phyloP scores from a whole-genome alignment of 2,329 filamentous ascomycete genomes.

The Ophiostoma pallidulum region DNA sequence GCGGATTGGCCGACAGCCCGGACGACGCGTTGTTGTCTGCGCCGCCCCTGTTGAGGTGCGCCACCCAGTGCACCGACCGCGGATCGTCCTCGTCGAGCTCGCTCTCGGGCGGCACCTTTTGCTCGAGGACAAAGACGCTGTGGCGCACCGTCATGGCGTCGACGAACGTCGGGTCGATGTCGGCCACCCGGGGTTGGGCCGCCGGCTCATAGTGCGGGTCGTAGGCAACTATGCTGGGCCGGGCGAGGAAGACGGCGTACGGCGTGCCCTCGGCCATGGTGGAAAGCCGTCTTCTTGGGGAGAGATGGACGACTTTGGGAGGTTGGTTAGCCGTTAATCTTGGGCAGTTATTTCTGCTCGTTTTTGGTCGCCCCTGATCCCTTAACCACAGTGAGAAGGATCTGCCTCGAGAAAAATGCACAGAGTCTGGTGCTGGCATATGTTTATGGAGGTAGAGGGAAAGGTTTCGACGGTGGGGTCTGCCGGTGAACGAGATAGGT shows the following conservation, averaged over 20 bases:
- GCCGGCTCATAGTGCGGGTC: constrained; percentile 28
- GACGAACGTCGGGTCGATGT: constrained; percentile 46
- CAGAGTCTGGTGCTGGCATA: too few relatives aligned
- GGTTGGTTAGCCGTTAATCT: too few relatives aligned
- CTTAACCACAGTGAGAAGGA: too few relatives aligned
- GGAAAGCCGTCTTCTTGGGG: not conserved
- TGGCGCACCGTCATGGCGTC: constrained; percentile 56
- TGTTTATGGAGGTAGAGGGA: too few relatives aligned
- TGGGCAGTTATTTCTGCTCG: too few relatives aligned
- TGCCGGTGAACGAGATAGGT: too few relatives aligned
- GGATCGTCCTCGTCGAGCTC: constrained; percentile 77
- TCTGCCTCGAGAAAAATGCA: too few relatives aligned
- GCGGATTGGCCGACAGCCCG: too few relatives aligned
- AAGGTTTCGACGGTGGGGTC: too few relatives aligned
- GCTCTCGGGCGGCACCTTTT: constrained; percentile 48
- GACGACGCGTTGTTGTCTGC: constrained; percentile 29
- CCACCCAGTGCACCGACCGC: constrained; percentile 76
- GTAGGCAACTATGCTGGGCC: constrained; percentile 23
- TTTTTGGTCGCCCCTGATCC: too few relatives aligned
- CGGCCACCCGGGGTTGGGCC: constrained; percentile 30
- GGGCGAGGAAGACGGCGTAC: constrained; percentile 4
- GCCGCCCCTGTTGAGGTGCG: constrained; percentile 50
- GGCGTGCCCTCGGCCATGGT: not conserved
- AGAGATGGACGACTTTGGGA: too few relatives aligned
- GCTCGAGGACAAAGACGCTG: constrained; percentile 52